These are phyloP conservation scores for Fusarium solani-melongenae DNA, from an alignment of 2,329 filamentous ascomycete genomes.

Conservation along the genomic window DNA sequence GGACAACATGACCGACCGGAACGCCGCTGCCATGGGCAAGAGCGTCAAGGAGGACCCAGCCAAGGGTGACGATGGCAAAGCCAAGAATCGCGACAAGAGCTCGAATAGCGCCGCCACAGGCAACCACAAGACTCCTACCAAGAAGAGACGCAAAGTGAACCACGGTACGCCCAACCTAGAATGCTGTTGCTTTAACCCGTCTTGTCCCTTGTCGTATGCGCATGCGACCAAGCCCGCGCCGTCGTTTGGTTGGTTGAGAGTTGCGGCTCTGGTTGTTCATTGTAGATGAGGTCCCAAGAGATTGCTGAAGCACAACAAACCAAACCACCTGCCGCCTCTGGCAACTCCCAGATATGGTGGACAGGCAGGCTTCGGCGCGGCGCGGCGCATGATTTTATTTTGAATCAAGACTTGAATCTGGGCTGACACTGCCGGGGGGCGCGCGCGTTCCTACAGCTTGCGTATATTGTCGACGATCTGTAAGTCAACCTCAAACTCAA, in stretches of 20 bases:
- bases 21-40: conserved; percentile 48
- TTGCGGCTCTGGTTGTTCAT: conserved; percentile 16
- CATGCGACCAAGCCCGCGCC: neutral
- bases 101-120: conserved; percentile 38
- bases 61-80: conserved; percentile 44
- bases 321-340: conserved; percentile 12
- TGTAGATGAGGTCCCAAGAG: conserved; percentile 27
- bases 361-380: conserved; percentile 13
- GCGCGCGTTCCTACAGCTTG: conserved; percentile 67
- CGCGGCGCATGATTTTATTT: conserved; percentile 22
- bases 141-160: conserved; percentile 90
- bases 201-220: conserved; percentile 6
- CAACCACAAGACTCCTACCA: conserved; percentile 73
- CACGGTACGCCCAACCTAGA: conserved; percentile 71
- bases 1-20: conserved; percentile 49
- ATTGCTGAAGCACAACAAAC: conserved; percentile 20
- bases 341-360: conserved; percentile 15
- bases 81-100: conserved; percentile 45
- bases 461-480: conserved; percentile 90
- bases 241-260: conserved; percentile 8
- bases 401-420: conserved; percentile 39
- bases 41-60: conserved; percentile 43
- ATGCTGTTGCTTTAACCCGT: neutral
- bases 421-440: conserved; percentile 49
- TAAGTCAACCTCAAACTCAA: conserved; percentile 65